A percentile compares a stretch with the other conserved stretches of the same genome.
phyloP scores from a whole-genome alignment of 768 basidiomycete species.

The Astraeus odoratus region DNA sequence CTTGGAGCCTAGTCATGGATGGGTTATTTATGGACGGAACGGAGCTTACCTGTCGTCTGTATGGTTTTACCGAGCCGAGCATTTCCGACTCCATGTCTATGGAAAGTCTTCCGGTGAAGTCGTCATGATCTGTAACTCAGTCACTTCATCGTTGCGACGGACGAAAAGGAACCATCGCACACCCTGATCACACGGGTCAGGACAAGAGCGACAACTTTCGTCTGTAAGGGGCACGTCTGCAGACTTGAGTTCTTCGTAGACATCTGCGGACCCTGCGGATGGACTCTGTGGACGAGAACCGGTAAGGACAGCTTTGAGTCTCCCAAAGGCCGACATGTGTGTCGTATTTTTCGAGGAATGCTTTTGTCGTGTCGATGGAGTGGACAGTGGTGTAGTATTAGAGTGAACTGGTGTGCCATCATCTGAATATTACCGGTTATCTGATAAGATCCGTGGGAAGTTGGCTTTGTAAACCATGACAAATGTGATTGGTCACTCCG shows the following conservation, averaged over 20 bases:
- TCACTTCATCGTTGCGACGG: conserved; percentile 21
- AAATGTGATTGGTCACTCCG: too few species aligned
- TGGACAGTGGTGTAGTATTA: too few species aligned
- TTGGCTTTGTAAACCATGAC: too few species aligned
- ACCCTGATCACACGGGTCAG: conserved; percentile 75
- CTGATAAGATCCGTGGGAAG: too few species aligned
- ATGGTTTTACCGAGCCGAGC: conserved; percentile 82
- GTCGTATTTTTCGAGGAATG: too few species aligned
- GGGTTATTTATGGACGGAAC: background rate
- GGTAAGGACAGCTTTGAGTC: background rate
- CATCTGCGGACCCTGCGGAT: conserved; percentile 30
- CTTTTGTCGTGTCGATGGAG: too few species aligned
- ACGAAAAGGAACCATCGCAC: conserved; percentile 13
- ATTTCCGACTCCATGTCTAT: conserved; percentile 76
- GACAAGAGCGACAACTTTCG: conserved; percentile 67
- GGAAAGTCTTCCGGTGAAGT: conserved; percentile 65
- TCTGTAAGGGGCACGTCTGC: conserved; percentile 58
- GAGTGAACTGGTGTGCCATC: too few species aligned
- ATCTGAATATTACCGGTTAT: too few species aligned
- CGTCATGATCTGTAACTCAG: conserved; percentile 52
- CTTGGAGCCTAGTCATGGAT: conserved; percentile 29
- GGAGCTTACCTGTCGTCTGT: conserved; percentile 73
- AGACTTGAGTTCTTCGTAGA: conserved; percentile 46
- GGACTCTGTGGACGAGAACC: conserved; percentile 1
- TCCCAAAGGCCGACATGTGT: background rate